Conservation (phyloP, 2,329 filamentous ascomycete genomes). For the Tolypocladium album region DNA sequence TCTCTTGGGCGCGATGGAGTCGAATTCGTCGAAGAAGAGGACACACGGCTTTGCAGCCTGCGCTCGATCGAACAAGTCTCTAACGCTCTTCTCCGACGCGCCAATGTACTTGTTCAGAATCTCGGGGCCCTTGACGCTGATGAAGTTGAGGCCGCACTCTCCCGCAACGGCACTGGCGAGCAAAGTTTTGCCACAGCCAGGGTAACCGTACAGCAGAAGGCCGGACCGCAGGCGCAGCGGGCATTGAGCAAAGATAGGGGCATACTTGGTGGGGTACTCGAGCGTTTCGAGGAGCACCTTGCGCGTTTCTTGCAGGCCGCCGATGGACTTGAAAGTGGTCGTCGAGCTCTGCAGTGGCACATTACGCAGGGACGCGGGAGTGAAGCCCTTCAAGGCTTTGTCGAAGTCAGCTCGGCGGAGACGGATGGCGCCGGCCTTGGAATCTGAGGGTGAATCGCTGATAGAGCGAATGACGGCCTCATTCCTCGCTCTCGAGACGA, state of each 20-base stretch:
- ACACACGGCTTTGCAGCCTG: slow-evolving; percentile 87
- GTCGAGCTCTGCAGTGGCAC: slow-evolving; percentile 89
- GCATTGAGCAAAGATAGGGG: slow-evolving; percentile 93
- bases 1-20: slow-evolving; percentile 92
- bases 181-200: slow-evolving; percentile 92
- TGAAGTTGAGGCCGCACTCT: slow-evolving; percentile 96
- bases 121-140: slow-evolving; percentile 94
- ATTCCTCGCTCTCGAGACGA: slow-evolving; percentile 79
- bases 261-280: slow-evolving; percentile 95
- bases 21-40: slow-evolving; percentile 97
- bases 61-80: slow-evolving; percentile 89
- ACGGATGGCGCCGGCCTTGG: slow-evolving; percentile 40
- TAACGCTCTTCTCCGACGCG: slow-evolving; percentile 89
- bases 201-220: slow-evolving; percentile 85
- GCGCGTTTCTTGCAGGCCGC: slow-evolving; percentile 75
- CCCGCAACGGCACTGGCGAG: slow-evolving; percentile 94
- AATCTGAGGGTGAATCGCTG: slow-evolving; percentile 33
- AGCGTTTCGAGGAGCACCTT: slow-evolving; percentile 90
- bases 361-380: slow-evolving; percentile 85
- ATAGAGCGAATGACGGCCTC: slow-evolving; percentile 87
- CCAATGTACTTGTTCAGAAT: slow-evolving; percentile 99
- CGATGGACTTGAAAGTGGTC: slow-evolving; percentile 86
- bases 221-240: slow-evolving; percentile 90
- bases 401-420: slow-evolving; percentile 71
- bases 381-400: slow-evolving; percentile 80